Base-by-base conservation (phyloP, 805 yeast species). In the Kuraishia borneana region DNA sequence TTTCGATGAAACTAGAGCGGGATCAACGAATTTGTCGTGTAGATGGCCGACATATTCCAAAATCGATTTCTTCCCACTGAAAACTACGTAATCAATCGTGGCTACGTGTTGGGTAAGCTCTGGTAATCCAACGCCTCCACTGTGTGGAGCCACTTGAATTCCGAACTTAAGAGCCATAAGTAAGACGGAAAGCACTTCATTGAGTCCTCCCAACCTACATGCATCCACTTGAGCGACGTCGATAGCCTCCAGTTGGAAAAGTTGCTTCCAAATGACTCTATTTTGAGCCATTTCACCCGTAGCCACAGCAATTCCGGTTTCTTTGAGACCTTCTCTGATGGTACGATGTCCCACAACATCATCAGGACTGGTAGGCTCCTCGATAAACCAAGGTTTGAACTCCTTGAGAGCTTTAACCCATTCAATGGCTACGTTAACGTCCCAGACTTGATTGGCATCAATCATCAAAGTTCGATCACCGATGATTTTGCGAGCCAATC, bases 401-500 rank as follows among this genome's bases (percentile, higher is more conserved):
- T 38, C 26, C 3, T 41, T 45, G 23, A 46, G 31, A 26, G 42
- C 36, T 21, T 34, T 37, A 28, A 46, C 43, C 40, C 43, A 42
- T 10, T 43, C 44, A 35, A 46, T 43, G 21, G 50, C 48, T 26
- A 43, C 45, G 14, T 44, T 44, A 16, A 46, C 50, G 20, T 39
- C 36, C 50, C 50, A 46, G 8, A 46, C 46, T 32, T 46, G 50
- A 30, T 46, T 46, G 8, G 49, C 49, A 36, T 46, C 50, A 26
- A 46, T 43, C 50, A 46, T 46, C 25, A 41, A 46, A 4, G 36
- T 38, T 22, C 54, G 56, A 31, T 56, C 54, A 7, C 68, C 70
- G 26, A 63, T 43, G 10, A 60, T 56, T 29, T 61, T 62, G 30
- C 67, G 44, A 7, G 61, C 65, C 6, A 60, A 40, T 23, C 44